Conservation (phyloP, 345 rosid genomes). For the Syzygium jambos region DNA sequence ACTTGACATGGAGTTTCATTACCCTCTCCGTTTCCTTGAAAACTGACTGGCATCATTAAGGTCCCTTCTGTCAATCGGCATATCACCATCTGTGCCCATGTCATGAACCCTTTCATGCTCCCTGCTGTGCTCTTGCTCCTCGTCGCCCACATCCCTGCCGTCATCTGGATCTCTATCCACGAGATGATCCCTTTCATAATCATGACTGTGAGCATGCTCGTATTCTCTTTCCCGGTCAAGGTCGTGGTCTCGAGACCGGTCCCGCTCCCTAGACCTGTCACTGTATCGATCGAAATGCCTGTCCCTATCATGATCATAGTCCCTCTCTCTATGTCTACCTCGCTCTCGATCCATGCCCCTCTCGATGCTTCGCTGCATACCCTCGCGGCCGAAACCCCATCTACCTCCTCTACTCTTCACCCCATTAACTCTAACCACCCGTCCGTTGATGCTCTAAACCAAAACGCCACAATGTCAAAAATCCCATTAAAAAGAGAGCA, state of each 20-base stretch:
- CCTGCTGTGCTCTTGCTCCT: conserved; percentile 26
- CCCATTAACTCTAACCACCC: conserved; percentile 70
- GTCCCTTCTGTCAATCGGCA: conserved; percentile 27
- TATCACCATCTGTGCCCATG: conserved; percentile 20
- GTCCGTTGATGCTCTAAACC: conserved; percentile 61
- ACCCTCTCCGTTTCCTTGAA: conserved; percentile 48
- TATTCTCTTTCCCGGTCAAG: conserved; percentile 35
- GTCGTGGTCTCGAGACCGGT: conserved; percentile 38
- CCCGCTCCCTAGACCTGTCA: conserved; percentile 56
- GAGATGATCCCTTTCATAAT: conserved; percentile 32
- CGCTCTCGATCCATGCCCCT: conserved; percentile 24
- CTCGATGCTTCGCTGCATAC: conserved; percentile 19
- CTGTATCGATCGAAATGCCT: conserved; percentile 23
- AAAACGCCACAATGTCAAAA: conserved; percentile 13
- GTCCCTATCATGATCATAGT: conserved; percentile 31
- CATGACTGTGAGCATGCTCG: conserved; percentile 24
- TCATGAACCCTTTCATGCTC: conserved; percentile 16
- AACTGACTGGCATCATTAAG: conserved; percentile 24
- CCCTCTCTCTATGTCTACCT: conserved; percentile 46
- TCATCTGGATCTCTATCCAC: conserved; percentile 35
- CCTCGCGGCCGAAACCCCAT: conserved; percentile 29
- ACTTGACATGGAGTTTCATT: conserved; percentile 2
- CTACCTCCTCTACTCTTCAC: conserved; percentile 67
- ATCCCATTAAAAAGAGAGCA: background rate
- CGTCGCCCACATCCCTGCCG: conserved; percentile 27